A percentile compares a stretch with the other conserved stretches of the same genome.
phyloP scores from a whole-genome alignment of 1,284 basidiomycete genomes.

The Ganoderma lingzhi region DNA sequence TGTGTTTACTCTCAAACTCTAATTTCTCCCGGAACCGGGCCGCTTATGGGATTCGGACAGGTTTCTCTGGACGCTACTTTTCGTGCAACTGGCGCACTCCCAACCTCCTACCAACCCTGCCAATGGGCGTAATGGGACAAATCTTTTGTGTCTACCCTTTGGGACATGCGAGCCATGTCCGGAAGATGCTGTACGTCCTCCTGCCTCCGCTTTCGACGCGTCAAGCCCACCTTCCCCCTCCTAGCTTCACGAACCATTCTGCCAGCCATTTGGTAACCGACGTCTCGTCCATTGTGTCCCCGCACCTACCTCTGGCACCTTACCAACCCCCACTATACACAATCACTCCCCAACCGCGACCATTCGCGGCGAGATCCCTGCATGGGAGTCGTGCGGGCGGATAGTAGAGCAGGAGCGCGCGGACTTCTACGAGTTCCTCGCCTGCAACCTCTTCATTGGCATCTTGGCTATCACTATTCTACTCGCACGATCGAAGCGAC shows the following conservation, averaged over 20 bases:
- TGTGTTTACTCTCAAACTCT: neutral
- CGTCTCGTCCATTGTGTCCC: conserved; percentile 83
- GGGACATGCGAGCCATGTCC: conserved; percentile 89
- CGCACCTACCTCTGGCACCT: conserved; percentile 31
- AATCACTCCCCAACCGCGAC: conserved; percentile 29
- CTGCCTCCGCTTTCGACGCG: conserved; percentile 4
- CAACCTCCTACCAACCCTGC: conserved; percentile 16
- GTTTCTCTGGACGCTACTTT: conserved; percentile 24
- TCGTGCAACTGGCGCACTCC: conserved; percentile 17
- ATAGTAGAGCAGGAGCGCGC: conserved; percentile 79
- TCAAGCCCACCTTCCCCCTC: conserved; percentile 9
- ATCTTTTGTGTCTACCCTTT: conserved; percentile 74
- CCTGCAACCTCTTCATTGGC: conserved; percentile 80
- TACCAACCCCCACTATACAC: conserved; percentile 19
- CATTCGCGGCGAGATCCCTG: conserved; percentile 72
- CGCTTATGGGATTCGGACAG: neutral
- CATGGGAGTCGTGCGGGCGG: conserved; percentile 92
- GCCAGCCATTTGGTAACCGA: conserved; percentile 90
- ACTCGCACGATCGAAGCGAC: conserved; percentile 69
- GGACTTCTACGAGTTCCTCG: conserved; percentile 90
- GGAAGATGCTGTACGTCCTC: conserved; percentile 68
- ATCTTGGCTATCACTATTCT: conserved; percentile 70
- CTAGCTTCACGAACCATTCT: conserved; percentile 87
- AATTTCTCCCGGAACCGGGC: too few relatives aligned
- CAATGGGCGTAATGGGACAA: conserved; percentile 28